Evolutionary conservation across 106 monocot species (phyloP).

Genomic region (Phalaenopsis equestris): DNA sequence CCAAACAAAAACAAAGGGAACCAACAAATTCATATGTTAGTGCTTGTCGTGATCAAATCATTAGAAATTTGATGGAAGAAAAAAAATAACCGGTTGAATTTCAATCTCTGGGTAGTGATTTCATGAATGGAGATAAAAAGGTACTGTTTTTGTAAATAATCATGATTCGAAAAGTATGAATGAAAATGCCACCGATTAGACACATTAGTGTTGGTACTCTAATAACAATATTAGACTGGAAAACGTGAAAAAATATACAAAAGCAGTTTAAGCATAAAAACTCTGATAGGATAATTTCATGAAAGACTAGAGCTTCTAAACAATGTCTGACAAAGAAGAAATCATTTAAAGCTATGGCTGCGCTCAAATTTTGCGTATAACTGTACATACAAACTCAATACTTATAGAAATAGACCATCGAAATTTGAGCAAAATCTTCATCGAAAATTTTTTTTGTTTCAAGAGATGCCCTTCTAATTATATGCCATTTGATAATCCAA

Average conservation of each 20-base stretch:
- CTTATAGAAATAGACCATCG: not conserved
- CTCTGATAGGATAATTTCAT: not conserved
- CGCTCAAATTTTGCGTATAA: not conserved
- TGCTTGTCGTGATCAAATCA: no score
- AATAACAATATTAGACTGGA: not conserved
- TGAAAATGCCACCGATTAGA: not conserved
- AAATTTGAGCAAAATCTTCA: not conserved
- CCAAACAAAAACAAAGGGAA: no score
- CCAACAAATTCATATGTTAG: no score
- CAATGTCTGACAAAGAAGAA: not conserved
- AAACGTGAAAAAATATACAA: not conserved
- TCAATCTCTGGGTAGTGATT: not conserved
- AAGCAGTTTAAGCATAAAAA: not conserved
- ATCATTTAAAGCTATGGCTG: not conserved
- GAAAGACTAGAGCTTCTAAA: not conserved
- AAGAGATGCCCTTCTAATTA: not conserved
- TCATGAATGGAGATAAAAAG: not conserved
- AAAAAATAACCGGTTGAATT: not conserved
- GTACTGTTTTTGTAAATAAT: no score
- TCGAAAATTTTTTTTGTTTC: not conserved
- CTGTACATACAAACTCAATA: not conserved
- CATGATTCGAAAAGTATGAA: not conserved
- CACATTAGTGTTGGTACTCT: not conserved
- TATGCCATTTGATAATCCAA: not conserved
- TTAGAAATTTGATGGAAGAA: not conserved